A percentile compares a stretch with the other conserved stretches of the same genome.
These are phyloP conservation scores for Venturia asperata DNA, from an alignment of 2,329 filamentous ascomycete species.

Conservation along the genomic window DNA sequence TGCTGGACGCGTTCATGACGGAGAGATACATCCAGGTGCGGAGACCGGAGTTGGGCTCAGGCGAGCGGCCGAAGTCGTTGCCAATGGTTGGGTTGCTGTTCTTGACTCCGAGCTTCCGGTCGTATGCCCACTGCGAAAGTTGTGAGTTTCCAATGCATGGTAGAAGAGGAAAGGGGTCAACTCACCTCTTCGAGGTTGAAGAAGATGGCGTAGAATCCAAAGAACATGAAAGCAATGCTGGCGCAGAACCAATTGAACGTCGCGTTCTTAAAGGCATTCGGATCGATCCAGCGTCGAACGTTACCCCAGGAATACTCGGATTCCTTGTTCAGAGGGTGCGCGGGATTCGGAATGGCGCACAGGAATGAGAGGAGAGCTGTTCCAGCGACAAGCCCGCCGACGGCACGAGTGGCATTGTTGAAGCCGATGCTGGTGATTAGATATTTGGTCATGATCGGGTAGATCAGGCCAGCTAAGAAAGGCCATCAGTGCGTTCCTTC, in stretches of 20 bases:
- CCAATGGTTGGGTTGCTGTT: conserved; percentile 23
- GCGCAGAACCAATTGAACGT: conserved; percentile 40
- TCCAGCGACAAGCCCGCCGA: conserved; percentile 36
- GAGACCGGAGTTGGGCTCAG: conserved; percentile 27
- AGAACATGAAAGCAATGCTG: conserved; percentile 42
- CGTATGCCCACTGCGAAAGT: conserved; percentile 38
- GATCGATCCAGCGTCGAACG: conserved; percentile 39
- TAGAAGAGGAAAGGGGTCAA: background rate
- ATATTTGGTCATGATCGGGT: conserved; percentile 42
- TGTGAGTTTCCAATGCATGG: background rate
- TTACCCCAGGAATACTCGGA: conserved; percentile 34
- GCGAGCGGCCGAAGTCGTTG: conserved; percentile 2
- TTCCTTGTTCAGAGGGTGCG: conserved; percentile 30
- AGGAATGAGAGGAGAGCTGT: conserved; percentile 38
- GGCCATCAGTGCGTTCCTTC: background rate
- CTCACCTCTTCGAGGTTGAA: conserved; percentile 46
- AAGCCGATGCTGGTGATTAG: conserved; percentile 39
- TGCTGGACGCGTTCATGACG: conserved; percentile 46
- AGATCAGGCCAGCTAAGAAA: conserved; percentile 35
- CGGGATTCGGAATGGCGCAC: conserved; percentile 39
- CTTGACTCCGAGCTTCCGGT: conserved; percentile 36
- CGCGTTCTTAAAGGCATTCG: conserved; percentile 37
- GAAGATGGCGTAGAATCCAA: conserved; percentile 47
- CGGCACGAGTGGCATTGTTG: conserved; percentile 38
- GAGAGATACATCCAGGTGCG: conserved; percentile 43